phyloP scores from a whole-genome alignment of 1,139 yeast genomes.

The Suhomyces bokatorum region DNA sequence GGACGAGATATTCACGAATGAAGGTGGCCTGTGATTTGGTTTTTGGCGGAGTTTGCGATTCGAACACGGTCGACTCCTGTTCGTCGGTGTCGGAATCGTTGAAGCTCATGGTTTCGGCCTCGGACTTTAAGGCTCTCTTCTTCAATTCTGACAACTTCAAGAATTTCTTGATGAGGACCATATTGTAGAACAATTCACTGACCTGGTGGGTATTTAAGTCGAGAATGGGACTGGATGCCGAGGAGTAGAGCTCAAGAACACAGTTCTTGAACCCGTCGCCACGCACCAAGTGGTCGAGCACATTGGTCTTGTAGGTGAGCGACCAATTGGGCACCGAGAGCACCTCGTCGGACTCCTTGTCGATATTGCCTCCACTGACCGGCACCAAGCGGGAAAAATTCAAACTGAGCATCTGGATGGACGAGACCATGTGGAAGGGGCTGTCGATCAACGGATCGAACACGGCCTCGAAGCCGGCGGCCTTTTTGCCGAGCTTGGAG shows the following conservation, averaged over 20 bases:
- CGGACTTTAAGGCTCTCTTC: neutral
- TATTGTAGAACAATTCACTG: conserved; percentile 41
- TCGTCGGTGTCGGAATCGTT: conserved; percentile 4
- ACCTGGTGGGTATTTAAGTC: conserved; percentile 50
- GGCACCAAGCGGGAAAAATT: conserved; percentile 23
- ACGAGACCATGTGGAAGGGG: conserved; percentile 53
- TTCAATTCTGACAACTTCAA: conserved; percentile 22
- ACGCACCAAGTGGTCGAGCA: conserved; percentile 39
- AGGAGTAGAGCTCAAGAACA: conserved; percentile 39
- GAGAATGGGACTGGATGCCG: conserved; percentile 50
- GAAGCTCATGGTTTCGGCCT: neutral
- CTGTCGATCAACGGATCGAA: conserved; percentile 49
- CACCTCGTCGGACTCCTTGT: conserved; percentile 37
- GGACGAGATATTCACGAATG: conserved; percentile 8
- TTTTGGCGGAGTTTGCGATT: neutral
- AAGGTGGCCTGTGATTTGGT: conserved; percentile 17
- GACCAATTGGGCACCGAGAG: conserved; percentile 54
- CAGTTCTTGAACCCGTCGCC: conserved; percentile 41
- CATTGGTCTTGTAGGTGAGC: conserved; percentile 55
- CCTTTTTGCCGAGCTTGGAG: conserved; percentile 31
- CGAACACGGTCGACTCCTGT: conserved; percentile 3
- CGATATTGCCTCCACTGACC: conserved; percentile 15
- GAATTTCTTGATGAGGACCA: conserved; percentile 35
- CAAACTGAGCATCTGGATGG: conserved; percentile 44
- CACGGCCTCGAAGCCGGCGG: conserved; percentile 62